phyloP scores from a whole-genome alignment of 306 rosid species.

The Crotalaria pallida region DNA sequence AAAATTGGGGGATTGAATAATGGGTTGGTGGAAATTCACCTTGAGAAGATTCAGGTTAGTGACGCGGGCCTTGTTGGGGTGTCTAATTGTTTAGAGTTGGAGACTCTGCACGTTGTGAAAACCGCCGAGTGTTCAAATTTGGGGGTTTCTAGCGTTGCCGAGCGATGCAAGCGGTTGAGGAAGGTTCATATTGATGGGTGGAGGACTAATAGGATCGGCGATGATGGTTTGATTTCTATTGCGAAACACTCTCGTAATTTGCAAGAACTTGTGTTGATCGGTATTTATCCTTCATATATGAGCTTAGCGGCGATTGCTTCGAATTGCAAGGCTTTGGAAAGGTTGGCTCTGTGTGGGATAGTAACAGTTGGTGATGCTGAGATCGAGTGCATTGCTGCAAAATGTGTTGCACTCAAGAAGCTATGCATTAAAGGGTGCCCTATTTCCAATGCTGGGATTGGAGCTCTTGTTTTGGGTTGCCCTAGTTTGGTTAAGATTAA shows the following conservation, averaged over 20 bases:
- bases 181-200: slow-evolving; percentile 89
- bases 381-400: slow-evolving; percentile 64
- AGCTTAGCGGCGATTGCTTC: slow-evolving; percentile 54
- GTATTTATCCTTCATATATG: slow-evolving; percentile 52
- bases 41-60: slow-evolving; percentile 75
- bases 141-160: slow-evolving; percentile 57
- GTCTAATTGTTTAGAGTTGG: slow-evolving; percentile 50
- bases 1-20: slow-evolving; percentile 31
- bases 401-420: slow-evolving; percentile 66
- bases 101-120: slow-evolving; percentile 60
- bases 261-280: slow-evolving; percentile 79
- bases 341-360: slow-evolving; percentile 79
- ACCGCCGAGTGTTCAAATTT: slow-evolving; percentile 60
- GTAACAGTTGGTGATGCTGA: slow-evolving; percentile 67
- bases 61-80: slow-evolving; percentile 67
- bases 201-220: slow-evolving; percentile 71
- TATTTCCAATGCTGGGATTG: slow-evolving; percentile 59
- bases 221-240: slow-evolving; percentile 59
- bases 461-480: slow-evolving; percentile 65
- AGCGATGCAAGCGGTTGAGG: slow-evolving; percentile 54
- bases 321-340: slow-evolving; percentile 59
- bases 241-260: slow-evolving; percentile 55
- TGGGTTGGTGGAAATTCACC: slow-evolving; percentile 54
- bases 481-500: slow-evolving; percentile 80
- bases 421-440: slow-evolving; percentile 86